Percentiles rank a stretch among this genome's conserved stretches.
phyloP scores from a whole-genome alignment of 2,329 filamentous ascomycete genomes.

The Chaetothyriales sp. region DNA sequence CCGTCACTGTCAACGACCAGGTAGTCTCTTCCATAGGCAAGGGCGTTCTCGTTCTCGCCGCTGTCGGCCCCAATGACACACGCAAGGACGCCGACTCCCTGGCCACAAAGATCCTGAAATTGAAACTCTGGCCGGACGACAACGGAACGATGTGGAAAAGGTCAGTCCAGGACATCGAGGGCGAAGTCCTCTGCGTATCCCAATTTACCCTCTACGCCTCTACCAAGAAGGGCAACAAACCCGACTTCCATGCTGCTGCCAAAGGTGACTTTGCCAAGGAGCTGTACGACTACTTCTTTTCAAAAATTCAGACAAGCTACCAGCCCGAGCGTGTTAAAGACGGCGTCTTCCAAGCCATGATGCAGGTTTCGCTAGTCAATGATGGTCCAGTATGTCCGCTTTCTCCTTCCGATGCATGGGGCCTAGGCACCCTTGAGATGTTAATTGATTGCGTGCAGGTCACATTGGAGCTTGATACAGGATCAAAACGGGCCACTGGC shows the following conservation, averaged over 20 bases:
- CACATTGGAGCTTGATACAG: slow-evolving; percentile 32
- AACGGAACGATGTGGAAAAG: slow-evolving; percentile 71
- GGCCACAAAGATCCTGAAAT: slow-evolving; percentile 73
- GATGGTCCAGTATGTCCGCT: slow-evolving; percentile 64
- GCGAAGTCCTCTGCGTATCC: slow-evolving; percentile 92
- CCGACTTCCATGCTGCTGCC: slow-evolving; percentile 83
- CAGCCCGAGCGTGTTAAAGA: slow-evolving; percentile 66
- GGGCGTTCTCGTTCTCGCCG: slow-evolving; percentile 81
- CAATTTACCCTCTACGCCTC: slow-evolving; percentile 90
- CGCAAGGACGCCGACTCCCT: slow-evolving; percentile 74
- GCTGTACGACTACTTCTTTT: slow-evolving; percentile 73
- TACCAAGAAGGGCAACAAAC: slow-evolving; percentile 92
- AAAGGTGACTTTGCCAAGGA: slow-evolving; percentile 62
- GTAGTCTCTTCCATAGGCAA: slow-evolving; percentile 82
- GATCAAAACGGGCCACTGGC: neutral
- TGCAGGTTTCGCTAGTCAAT: slow-evolving; percentile 89
- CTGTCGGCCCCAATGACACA: slow-evolving; percentile 79
- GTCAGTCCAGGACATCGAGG: slow-evolving; percentile 73
- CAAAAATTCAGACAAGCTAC: slow-evolving; percentile 61
- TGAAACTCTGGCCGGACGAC: slow-evolving; percentile 83
- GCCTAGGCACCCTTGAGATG: neutral
- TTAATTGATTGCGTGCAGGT: slow-evolving; percentile 13
- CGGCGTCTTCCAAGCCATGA: slow-evolving; percentile 97
- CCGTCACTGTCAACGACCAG: slow-evolving; percentile 84
- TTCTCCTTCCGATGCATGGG: neutral